These are phyloP conservation scores for Rhizopogon salebrosus DNA, from an alignment of 768 basidiomycete species.

Conservation along the genomic window DNA sequence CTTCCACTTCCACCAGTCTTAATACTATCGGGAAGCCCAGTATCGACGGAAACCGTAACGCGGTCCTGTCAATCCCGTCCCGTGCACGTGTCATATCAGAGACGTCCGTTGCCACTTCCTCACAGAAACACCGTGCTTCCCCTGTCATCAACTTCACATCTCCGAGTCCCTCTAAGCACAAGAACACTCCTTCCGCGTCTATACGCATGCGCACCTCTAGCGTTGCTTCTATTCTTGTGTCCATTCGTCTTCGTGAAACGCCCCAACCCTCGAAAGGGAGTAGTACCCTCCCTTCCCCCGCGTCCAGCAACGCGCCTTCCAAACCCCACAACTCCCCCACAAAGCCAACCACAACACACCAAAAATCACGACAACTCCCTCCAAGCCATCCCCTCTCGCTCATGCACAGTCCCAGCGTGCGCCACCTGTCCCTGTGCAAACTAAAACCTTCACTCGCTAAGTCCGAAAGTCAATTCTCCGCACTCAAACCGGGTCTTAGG, in stretches of 20 bases:
- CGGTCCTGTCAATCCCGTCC: slow-evolving; percentile 31
- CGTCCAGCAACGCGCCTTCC: slow-evolving; percentile 28
- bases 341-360: slow-evolving; percentile 13
- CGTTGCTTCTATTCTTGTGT: background rate
- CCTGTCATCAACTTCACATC: slow-evolving; percentile 36
- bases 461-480: background rate
- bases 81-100: slow-evolving; percentile 42
- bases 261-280: background rate
- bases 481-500: too few relatives aligned
- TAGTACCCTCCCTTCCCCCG: slow-evolving; percentile 34
- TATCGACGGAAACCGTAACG: background rate
- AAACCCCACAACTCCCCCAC: too few relatives aligned
- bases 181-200: background rate
- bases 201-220: background rate
- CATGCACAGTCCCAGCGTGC: slow-evolving; percentile 14
- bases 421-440: slow-evolving; percentile 12
- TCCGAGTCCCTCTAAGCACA: slow-evolving; percentile 33
- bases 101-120: slow-evolving; percentile 22
- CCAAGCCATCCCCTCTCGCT: slow-evolving; percentile 9
- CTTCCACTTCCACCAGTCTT: slow-evolving; percentile 14
- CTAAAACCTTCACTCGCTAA: background rate
- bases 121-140: slow-evolving; percentile 16
- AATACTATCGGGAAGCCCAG: slow-evolving; percentile 1
- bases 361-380: slow-evolving; percentile 19
- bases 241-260: background rate